Percentiles rank a stretch among this genome's conserved stretches.
Evolutionary conservation across 2,329 filamentous ascomycete genomes (phyloP).

Genomic region (Aspergillus fijiensis): DNA sequence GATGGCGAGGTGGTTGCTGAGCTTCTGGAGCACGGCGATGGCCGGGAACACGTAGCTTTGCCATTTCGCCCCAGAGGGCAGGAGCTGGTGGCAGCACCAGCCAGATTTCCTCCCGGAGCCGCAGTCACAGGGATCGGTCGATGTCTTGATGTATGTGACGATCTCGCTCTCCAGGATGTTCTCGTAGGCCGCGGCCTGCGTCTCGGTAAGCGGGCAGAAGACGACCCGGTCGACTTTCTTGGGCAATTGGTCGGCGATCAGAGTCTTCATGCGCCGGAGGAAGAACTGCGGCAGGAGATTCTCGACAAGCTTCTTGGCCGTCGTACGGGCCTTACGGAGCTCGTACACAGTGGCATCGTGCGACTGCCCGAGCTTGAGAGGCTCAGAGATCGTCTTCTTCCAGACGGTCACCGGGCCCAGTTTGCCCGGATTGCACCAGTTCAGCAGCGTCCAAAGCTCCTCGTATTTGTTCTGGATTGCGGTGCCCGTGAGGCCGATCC

Average conservation of each 20-base stretch:
- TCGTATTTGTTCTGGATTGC: slow-evolving; percentile 98
- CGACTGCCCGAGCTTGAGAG: slow-evolving; percentile 82
- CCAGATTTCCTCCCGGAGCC: slow-evolving; percentile 68
- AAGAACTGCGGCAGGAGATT: slow-evolving; percentile 90
- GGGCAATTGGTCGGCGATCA: slow-evolving; percentile 88
- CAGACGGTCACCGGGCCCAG: slow-evolving; percentile 70
- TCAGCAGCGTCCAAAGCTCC: slow-evolving; percentile 91
- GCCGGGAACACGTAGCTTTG: slow-evolving; percentile 78
- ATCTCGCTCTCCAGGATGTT: slow-evolving; percentile 73
- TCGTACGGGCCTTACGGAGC: slow-evolving; percentile 75
- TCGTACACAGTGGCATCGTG: slow-evolving; percentile 85
- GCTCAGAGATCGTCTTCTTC: slow-evolving; percentile 73
- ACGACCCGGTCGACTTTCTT: slow-evolving; percentile 94
- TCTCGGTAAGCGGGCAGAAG: slow-evolving; percentile 84
- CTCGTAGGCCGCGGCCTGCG: slow-evolving; percentile 79
- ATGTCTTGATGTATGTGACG: slow-evolving; percentile 66
- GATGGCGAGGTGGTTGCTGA: slow-evolving; percentile 89
- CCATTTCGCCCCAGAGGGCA: slow-evolving; percentile 68
- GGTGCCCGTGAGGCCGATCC: slow-evolving; percentile 90
- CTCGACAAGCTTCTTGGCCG: slow-evolving; percentile 78
- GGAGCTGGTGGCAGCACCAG: slow-evolving; percentile 70
- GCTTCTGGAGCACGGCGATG: slow-evolving; percentile 78
- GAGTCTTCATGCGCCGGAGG: slow-evolving; percentile 83
- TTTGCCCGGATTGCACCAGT: slow-evolving; percentile 88
- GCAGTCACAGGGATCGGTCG: slow-evolving; percentile 69